Base-by-base conservation (phyloP, 345 rosid genomes). In the Firmiana major region DNA sequence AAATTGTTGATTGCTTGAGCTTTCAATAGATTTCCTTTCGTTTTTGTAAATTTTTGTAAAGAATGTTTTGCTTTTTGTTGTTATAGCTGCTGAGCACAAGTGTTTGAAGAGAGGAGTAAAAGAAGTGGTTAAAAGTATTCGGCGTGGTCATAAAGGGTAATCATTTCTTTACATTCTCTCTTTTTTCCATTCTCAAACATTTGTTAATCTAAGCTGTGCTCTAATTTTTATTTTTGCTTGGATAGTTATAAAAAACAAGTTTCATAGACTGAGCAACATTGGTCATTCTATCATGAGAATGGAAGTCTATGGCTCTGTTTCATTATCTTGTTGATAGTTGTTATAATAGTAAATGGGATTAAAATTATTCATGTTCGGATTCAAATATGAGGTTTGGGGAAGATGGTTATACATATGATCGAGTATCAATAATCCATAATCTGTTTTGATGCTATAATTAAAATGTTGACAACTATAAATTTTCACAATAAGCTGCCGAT, bases 91-190 rank as follows among this genome's bases (percentile, higher is more conserved):
- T 74, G 98, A 91, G 17, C 86, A 87, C 54, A 96, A 92, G 80
- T 93, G 99, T 83, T 83, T 96, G 92, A 96, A 92, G 87, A 89
- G 99, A 84, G 99, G 99, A 10, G 99, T 96, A 42, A 96, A 96
- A 80, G 99, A 96, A 87, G 99, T 96, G 6, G 98, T 96, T 19
- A 92, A 93, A 79, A 93, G 97, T 72, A 93, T 96, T 21, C 82
- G 98, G 48, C 93, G 98, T 4, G 94, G 97, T 31, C 86, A 91
- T 26, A 93, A 92, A 87, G 99, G 99, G 98, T 93, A 60, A 77
- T 86, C 74, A 34, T 70, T 67, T 8, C 0, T 22, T 17, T 43
- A 3, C 12, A 64, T 63, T 34, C 19, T 3, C 22, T 1, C 3
- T 19, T 65, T 40, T 63, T 13, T 63, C 19, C 70, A 38, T 10